Percentiles rank a stretch among this genome's conserved stretches.
These are phyloP conservation scores for Saccharum officinarum DNA, from an alignment of 176 grass and related monocot species.

Conservation along the genomic window DNA sequence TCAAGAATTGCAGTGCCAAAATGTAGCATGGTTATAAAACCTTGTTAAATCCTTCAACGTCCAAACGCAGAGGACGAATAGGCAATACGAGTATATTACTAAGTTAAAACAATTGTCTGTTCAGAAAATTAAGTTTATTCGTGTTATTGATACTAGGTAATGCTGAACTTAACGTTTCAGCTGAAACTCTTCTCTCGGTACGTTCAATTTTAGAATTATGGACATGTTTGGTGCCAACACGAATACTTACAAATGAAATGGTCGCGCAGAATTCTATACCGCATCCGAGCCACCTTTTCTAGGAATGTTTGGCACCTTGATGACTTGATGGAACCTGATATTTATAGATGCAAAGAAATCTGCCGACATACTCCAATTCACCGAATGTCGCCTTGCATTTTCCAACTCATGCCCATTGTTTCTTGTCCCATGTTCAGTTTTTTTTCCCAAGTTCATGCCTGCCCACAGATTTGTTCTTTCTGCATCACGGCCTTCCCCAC, in stretches of 20 bases:
- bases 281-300: not conserved
- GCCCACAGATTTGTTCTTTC: slow-evolving; percentile 30
- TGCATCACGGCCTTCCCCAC: slow-evolving; percentile 25
- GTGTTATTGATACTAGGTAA: not conserved
- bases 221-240: too few species aligned
- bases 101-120: too few species aligned
- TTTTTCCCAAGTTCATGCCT: not conserved
- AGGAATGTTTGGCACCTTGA: not conserved
- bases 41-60: too few species aligned
- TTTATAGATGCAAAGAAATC: not conserved
- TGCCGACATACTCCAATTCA: not conserved
- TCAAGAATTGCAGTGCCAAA: too few species aligned
- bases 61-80: not conserved
- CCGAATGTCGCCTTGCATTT: not conserved
- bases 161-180: not conserved
- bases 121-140: not conserved
- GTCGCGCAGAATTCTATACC: not conserved
- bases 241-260: not conserved
- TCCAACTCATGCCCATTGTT: not conserved
- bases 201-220: not conserved
- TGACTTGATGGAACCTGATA: not conserved
- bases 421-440: not conserved
- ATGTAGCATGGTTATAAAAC: too few species aligned
- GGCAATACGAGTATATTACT: not conserved
- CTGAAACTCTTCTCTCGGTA: not conserved